Conservation (phyloP, 257 asterid genomes). For the Solanum chiquidenum region DNA sequence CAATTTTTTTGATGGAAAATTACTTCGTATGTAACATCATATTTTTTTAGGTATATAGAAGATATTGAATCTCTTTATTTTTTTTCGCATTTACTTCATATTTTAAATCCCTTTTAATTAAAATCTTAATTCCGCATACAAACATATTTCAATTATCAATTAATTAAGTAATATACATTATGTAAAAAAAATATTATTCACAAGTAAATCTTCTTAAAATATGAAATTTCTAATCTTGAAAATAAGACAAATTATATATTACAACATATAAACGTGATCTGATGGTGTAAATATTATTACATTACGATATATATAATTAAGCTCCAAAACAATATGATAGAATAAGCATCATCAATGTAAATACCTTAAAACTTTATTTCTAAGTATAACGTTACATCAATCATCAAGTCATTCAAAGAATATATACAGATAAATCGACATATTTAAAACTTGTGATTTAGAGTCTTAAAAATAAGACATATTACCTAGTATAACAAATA, state of each 20-base stretch:
- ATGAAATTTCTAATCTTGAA: not conserved
- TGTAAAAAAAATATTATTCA: not conserved
- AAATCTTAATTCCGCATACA: not conserved
- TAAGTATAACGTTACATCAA: not conserved
- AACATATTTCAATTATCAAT: not conserved
- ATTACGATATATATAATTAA: not conserved
- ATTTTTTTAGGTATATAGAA: too few species aligned
- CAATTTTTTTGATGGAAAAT: not conserved
- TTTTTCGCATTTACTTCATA: not conserved
- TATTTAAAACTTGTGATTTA: not conserved
- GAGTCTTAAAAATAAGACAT: not conserved
- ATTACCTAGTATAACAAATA: not conserved
- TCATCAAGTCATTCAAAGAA: not conserved
- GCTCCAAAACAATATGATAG: not conserved
- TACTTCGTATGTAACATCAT: too few species aligned
- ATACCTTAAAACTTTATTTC: not conserved
- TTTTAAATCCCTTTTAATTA: not conserved
- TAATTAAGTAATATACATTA: not conserved
- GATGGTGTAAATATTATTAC: not conserved
- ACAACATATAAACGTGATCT: not conserved
- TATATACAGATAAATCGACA: not conserved
- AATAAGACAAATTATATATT: not conserved
- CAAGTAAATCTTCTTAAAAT: not conserved
- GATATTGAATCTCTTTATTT: not conserved
- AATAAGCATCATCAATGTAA: not conserved